These are phyloP conservation scores for Epicoccum nigrum DNA, from an alignment of 2,329 filamentous ascomycete species.

Conservation along the genomic window DNA sequence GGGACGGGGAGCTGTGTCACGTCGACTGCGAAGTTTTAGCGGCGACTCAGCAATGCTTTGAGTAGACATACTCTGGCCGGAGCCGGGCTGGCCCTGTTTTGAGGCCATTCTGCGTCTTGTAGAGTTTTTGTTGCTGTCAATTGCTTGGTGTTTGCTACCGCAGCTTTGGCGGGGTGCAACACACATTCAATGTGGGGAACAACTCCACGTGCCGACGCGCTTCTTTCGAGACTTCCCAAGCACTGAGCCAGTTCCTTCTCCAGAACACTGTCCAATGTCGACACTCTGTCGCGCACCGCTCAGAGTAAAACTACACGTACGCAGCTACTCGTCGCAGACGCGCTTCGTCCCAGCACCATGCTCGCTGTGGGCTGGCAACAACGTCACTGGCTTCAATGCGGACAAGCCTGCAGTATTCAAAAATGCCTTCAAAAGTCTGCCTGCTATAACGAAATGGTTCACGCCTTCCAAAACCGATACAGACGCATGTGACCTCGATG, in stretches of 20 bases:
- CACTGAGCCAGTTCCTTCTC: conserved; percentile 7
- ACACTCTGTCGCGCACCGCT: background rate
- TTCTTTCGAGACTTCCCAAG: conserved; percentile 5
- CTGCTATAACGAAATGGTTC: conserved; percentile 45
- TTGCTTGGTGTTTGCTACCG: conserved; percentile 20
- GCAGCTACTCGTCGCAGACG: conserved; percentile 16
- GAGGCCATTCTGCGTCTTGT: conserved; percentile 28
- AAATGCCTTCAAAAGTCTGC: conserved; percentile 27
- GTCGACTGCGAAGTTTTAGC: conserved; percentile 56
- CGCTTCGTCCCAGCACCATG: conserved; percentile 18
- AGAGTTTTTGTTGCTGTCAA: conserved; percentile 8
- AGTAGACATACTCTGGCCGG: conserved; percentile 36
- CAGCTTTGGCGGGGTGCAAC: conserved; percentile 31
- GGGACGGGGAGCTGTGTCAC: conserved; percentile 79
- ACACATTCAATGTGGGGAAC: conserved; percentile 19
- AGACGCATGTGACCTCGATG: conserved; percentile 26
- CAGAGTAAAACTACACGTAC: conserved; percentile 1
- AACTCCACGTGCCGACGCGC: conserved; percentile 31
- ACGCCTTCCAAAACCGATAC: conserved; percentile 2
- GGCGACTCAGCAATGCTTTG: background rate
- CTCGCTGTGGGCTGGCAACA: conserved; percentile 9
- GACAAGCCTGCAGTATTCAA: conserved; percentile 32
- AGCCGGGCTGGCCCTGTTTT: conserved; percentile 35
- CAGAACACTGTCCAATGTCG: conserved; percentile 15
- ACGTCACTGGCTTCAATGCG: conserved; percentile 23